These are phyloP conservation scores for Recurvomyces mirabilis DNA, from an alignment of 495 filamentous ascomycete species.

Conservation along the genomic window DNA sequence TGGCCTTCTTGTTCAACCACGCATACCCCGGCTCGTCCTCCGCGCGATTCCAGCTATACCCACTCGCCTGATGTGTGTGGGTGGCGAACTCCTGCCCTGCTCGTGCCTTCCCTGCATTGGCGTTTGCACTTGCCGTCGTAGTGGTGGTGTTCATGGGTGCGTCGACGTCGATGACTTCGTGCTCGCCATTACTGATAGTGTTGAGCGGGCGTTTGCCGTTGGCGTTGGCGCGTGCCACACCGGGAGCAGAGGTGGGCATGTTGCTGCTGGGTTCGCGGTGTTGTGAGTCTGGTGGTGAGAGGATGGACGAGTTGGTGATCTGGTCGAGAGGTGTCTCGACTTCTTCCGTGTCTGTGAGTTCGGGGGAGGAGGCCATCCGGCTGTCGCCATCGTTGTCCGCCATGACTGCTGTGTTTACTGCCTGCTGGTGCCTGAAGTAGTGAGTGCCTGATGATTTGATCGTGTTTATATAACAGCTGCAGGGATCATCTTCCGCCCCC, in stretches of 20 bases:
- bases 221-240: constrained; percentile 25
- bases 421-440: no score
- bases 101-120: neutral
- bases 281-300: constrained; percentile 47
- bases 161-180: constrained; percentile 1
- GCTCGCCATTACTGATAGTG: constrained; percentile 17
- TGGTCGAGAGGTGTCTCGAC: neutral
- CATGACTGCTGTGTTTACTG: neutral
- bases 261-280: constrained; percentile 16
- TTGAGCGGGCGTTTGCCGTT: constrained; percentile 27
- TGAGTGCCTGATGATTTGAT: no score
- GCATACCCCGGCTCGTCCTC: constrained; percentile 38
- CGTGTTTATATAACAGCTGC: no score
- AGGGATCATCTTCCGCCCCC: no score
- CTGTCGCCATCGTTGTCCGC: constrained; percentile 18
- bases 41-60: constrained; percentile 29
- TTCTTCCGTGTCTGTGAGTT: constrained; percentile 32
- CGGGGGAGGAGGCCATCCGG: constrained; percentile 41
- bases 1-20: constrained; percentile 43
- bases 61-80: constrained; percentile 21
- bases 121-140: neutral
- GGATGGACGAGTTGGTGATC: constrained; percentile 21
- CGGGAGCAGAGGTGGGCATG: constrained; percentile 17
- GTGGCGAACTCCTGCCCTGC: constrained; percentile 16
- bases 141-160: neutral